Base-by-base conservation (phyloP, 2,329 filamentous ascomycete species). In the Daldinia eschscholtzii region DNA sequence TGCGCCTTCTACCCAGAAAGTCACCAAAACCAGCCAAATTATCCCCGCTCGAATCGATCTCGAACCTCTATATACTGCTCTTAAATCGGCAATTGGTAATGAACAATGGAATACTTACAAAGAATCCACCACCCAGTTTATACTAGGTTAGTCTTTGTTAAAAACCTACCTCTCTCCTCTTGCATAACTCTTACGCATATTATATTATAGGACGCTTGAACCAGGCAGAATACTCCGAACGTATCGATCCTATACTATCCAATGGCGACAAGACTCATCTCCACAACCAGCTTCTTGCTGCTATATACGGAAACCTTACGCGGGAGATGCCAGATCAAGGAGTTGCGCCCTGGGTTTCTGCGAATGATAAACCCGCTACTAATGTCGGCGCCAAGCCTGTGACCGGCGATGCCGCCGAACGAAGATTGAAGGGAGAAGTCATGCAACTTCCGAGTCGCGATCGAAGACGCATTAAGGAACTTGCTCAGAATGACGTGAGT, bases 361-460 rank as follows among this genome's bases (percentile, higher is more conserved):
- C 89, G 61, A 91, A 91, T 75, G 89, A 92, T 74, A 92, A 92
- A 74, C 89, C 89, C 18, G 80, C 85, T 18, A 81, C 86, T 10
- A 83, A 83, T 46, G 81, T 85, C 35, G 86, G 86, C 70, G 86
- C 82, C 72, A 92, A 92, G 77, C 87, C 88, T 23, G 84, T 88
- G 53, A 88, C 86, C 30, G 88, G 88, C 30, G 89, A 92, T 83
- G 88, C 89, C 37, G 85, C 87, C 39, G 89, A 92, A 79, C 84
- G 89, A 73, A 85, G 85, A 72, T 78, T 92, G 56, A 92, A 92
- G 81, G 88, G 86, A 72, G 89, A 91, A 76, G 88, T 92, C 67
- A 92, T 92, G 90, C 88, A 90, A 75, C 83, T 92, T 50, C 89
- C 88, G n/a, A 88, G 84, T 64, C 84, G 88, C 72, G 89, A 92